Conservation (phyloP, 306 rosid genomes). For the Trichosanthes truncata region DNA sequence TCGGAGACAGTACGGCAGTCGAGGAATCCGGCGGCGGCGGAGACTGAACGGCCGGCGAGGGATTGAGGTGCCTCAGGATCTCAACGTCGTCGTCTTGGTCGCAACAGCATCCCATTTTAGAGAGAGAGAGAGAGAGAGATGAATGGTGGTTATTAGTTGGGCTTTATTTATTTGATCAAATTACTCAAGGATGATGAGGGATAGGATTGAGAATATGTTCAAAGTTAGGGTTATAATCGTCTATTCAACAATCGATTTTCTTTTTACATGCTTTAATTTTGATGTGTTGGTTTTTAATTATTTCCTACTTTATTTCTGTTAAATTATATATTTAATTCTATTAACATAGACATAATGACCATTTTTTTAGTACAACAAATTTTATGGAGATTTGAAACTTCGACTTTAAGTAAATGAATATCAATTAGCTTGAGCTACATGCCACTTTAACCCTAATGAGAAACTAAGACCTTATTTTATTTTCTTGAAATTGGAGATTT, state of each 20-base stretch:
- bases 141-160: neutral
- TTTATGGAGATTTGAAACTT: no score
- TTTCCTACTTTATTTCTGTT: no score
- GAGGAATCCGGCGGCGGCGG: neutral
- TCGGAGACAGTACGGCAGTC: slow-evolving; percentile 31
- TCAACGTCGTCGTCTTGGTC: slow-evolving; percentile 48
- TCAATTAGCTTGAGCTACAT: no score
- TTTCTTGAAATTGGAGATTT: no score
- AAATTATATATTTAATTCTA: no score
- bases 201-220: neutral
- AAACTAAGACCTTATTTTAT: no score
- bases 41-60: slow-evolving; percentile 18
- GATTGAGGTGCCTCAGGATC: slow-evolving; percentile 24
- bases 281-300: no score
- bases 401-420: no score
- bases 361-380: no score
- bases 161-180: neutral
- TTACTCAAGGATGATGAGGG: neutral
- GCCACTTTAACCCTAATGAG: no score
- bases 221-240: neutral
- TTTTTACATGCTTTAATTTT: no score
- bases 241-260: neutral
- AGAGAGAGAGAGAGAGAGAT: neutral
- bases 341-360: no score
- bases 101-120: slow-evolving; percentile 49